Evolutionary conservation across 1,139 yeast genomes (phyloP), one percentile per base, ranked within the genome.

Genomic region (Candida tetrigidarum): DNA sequence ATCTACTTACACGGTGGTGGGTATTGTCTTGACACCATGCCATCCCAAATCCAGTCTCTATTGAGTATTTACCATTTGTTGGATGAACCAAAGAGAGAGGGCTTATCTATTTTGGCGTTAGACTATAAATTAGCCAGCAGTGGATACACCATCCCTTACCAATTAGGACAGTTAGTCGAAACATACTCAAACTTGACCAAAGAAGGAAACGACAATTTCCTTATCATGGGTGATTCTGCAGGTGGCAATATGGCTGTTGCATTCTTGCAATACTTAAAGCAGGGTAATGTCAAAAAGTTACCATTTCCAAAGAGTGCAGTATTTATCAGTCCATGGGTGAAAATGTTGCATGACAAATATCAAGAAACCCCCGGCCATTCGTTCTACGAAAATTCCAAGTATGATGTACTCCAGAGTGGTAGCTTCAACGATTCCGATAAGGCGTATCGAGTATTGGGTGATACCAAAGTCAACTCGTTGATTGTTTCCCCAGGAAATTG

Each of bases 1-100:
- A 55, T 74, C 22, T 74, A 61, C 48, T 50, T 59, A 11, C 79
- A 74, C 48, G 79, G 80, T 15, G 80, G 80, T 2, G 79, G 78
- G 2, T 74, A 63, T 50, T 70, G 61, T 43, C 45, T 70, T 30
- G 67, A 72, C 45, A 65, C 74, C 1, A 56, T 58, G 42, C 66
- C 67, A 0, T 55, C 59, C 36, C 79, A 74, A 47, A 32, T 73
- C 25, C 65, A 65, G 45, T 53, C 69, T 0, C 28, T 71, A 10
- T 42, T 66, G 14, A 58, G 71, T 3, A 55, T 69, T 12, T 63
- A 69, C 47, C 59, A 61, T 33, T 56, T 68, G 15, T 41, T 73
- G 11, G 66, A 63, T 14, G 60, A 62, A 2, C 55, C 58, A 7
- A 59, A 62, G 40, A 63, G 62, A 28, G 44, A 49, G 7, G 57